Conservation (phyloP, 306 rosid genomes). For the Prunus padus region DNA sequence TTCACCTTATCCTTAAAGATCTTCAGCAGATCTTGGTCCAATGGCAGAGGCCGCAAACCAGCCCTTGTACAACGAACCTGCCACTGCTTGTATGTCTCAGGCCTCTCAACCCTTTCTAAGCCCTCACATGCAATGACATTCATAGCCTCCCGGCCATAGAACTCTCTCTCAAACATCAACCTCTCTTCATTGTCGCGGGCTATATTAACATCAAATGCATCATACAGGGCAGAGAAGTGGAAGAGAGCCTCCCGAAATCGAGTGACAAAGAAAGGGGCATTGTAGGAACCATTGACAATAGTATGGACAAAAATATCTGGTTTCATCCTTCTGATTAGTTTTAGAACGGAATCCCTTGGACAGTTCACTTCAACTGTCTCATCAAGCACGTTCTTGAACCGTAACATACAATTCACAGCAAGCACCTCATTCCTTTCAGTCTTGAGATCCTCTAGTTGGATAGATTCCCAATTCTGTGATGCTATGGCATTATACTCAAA, state of each 20-base stretch:
- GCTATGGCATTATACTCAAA: slow-evolving; percentile 64
- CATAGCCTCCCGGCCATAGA: slow-evolving; percentile 51
- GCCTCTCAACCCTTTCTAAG: slow-evolving; percentile 58
- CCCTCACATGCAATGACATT: slow-evolving; percentile 71
- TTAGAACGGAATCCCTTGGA: slow-evolving; percentile 62
- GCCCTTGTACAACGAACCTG: slow-evolving; percentile 38
- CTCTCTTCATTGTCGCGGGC: slow-evolving; percentile 43
- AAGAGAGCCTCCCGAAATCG: slow-evolving; percentile 63
- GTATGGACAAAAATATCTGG: slow-evolving; percentile 58
- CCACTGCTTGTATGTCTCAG: slow-evolving; percentile 75
- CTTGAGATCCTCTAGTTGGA: slow-evolving; percentile 54
- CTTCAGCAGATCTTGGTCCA: slow-evolving; percentile 35
- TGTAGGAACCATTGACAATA: slow-evolving; percentile 56
- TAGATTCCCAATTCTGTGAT: slow-evolving; percentile 68
- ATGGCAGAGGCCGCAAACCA: slow-evolving; percentile 48
- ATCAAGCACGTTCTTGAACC: slow-evolving; percentile 60
- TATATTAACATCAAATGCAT: slow-evolving; percentile 43
- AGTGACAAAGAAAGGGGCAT: slow-evolving; percentile 77
- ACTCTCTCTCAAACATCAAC: slow-evolving; percentile 54
- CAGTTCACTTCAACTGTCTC: slow-evolving; percentile 64
- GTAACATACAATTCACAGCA: slow-evolving; percentile 49
- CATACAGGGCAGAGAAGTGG: slow-evolving; percentile 54
- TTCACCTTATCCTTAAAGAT: slow-evolving; percentile 29
- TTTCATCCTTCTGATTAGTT: slow-evolving; percentile 61
- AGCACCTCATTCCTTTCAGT: slow-evolving; percentile 39